phyloP scores from a whole-genome alignment of 495 filamentous ascomycete genomes.

The Penicillium bovifimosum region DNA sequence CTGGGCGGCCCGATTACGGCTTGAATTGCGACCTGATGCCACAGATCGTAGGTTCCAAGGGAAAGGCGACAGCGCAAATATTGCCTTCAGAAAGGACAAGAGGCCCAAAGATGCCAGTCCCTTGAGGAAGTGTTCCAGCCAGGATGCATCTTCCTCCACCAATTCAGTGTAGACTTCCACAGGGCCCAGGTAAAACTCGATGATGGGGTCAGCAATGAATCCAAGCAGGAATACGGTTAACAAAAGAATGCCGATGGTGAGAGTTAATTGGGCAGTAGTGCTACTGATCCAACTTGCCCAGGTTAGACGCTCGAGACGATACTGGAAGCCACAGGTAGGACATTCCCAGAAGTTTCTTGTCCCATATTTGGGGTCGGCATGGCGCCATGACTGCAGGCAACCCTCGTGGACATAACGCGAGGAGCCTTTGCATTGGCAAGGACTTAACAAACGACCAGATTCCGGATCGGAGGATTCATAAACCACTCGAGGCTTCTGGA shows the following conservation, averaged over 20 bases:
- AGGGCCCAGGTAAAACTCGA: conserved; percentile 80
- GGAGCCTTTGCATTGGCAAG: conserved; percentile 88
- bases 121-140: conserved; percentile 81
- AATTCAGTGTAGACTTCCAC: conserved; percentile 40
- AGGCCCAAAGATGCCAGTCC: conserved; percentile 80
- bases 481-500: conserved; percentile 58
- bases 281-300: conserved; percentile 74
- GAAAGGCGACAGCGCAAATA: conserved; percentile 69
- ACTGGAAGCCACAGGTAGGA: conserved; percentile 81
- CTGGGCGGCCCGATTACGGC: conserved; percentile 65
- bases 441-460: conserved; percentile 75
- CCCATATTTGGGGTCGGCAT: conserved; percentile 61
- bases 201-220: conserved; percentile 89
- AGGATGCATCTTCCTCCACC: conserved; percentile 48
- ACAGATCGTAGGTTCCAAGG: conserved; percentile 60
- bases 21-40: conserved; percentile 52
- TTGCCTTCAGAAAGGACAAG: conserved; percentile 75
- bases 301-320: conserved; percentile 70
- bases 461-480: conserved; percentile 73
- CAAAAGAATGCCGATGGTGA: conserved; percentile 67
- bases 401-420: conserved; percentile 92
- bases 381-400: conserved; percentile 85
- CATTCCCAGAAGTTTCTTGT: conserved; percentile 77
- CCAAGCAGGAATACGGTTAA: conserved; percentile 71
- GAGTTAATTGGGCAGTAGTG: conserved; percentile 50